A percentile compares a stretch with the other conserved stretches of the same genome.
Evolutionary conservation across 2,329 filamentous ascomycete species (phyloP).

Genomic region (Fusarium sp.): DNA sequence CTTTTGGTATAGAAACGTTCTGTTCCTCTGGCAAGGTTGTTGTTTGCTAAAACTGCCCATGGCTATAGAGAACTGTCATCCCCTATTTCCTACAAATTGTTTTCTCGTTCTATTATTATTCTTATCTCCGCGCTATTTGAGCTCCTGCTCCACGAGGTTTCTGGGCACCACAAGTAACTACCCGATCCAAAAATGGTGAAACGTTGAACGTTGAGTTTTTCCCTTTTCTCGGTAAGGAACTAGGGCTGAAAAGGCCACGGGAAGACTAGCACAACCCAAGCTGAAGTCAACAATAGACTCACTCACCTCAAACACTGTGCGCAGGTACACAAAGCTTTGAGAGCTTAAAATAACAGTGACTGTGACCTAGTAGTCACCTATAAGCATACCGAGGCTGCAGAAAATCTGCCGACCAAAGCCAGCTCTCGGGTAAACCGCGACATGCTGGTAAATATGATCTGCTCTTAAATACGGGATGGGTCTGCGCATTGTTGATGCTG

Average conservation of each 20-base stretch:
- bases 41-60: neutral
- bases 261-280: conserved; percentile 8
- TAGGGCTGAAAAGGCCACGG: conserved; percentile 31
- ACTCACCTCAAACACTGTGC: conserved; percentile 1
- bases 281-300: conserved; percentile 6
- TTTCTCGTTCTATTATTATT: conserved; percentile 1
- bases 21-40: conserved; percentile 16
- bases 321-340: neutral
- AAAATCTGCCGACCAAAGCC: neutral
- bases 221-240: neutral
- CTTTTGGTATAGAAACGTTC: conserved; percentile 35
- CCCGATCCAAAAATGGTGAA: conserved; percentile 28
- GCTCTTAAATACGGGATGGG: conserved; percentile 27
- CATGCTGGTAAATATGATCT: conserved; percentile 36
- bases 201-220: conserved; percentile 25
- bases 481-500: conserved; percentile 14
- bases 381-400: neutral
- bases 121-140: conserved; percentile 22
- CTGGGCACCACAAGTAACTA: neutral
- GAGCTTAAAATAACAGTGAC: neutral
- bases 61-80: conserved; percentile 10
- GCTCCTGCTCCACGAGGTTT: neutral
- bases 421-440: conserved; percentile 11
- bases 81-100: conserved; percentile 18
- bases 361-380: neutral